Evolutionary conservation across 2,329 filamentous ascomycete genomes (phyloP).

Genomic region (Cordyceps militaris): DNA sequence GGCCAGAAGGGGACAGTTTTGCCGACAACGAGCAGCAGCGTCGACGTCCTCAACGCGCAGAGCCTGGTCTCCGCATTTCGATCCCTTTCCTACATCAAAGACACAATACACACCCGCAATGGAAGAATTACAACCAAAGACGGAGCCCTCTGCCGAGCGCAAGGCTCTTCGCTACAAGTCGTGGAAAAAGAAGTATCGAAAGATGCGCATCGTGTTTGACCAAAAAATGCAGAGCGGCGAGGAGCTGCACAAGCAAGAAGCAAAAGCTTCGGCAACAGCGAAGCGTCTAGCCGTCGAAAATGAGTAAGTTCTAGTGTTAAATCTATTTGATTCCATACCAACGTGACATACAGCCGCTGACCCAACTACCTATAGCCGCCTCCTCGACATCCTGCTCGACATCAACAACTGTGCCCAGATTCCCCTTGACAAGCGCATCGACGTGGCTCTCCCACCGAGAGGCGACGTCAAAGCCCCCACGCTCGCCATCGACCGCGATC

Average conservation of each 20-base stretch:
- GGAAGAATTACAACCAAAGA: slow-evolving; percentile 33
- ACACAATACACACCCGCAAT: slow-evolving; percentile 18
- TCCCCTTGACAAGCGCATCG: slow-evolving; percentile 65
- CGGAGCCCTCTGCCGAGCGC: slow-evolving; percentile 33
- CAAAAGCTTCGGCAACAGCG: slow-evolving; percentile 71
- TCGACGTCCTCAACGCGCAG: background rate
- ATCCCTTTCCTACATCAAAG: background rate
- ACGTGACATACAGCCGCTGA: slow-evolving; percentile 17
- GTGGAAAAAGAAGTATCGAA: slow-evolving; percentile 91
- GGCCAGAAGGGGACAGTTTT: background rate
- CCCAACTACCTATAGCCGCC: slow-evolving; percentile 50
- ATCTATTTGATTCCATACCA: too few relatives aligned
- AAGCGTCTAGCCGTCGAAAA: slow-evolving; percentile 85
- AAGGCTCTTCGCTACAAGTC: slow-evolving; percentile 51
- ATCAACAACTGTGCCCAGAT: slow-evolving; percentile 81
- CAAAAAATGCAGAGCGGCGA: slow-evolving; percentile 74
- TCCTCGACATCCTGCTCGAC: slow-evolving; percentile 83
- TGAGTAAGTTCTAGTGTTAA: slow-evolving; percentile 54
- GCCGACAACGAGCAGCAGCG: background rate
- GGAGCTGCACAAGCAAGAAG: slow-evolving; percentile 72
- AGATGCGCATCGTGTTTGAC: slow-evolving; percentile 77
- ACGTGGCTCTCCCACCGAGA: slow-evolving; percentile 49
- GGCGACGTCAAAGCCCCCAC: slow-evolving; percentile 31
- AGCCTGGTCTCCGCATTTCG: background rate
- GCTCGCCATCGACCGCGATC: slow-evolving; percentile 26